Conservation (phyloP, 78 protist genomes). For the Isochrysis galbana region DNA sequence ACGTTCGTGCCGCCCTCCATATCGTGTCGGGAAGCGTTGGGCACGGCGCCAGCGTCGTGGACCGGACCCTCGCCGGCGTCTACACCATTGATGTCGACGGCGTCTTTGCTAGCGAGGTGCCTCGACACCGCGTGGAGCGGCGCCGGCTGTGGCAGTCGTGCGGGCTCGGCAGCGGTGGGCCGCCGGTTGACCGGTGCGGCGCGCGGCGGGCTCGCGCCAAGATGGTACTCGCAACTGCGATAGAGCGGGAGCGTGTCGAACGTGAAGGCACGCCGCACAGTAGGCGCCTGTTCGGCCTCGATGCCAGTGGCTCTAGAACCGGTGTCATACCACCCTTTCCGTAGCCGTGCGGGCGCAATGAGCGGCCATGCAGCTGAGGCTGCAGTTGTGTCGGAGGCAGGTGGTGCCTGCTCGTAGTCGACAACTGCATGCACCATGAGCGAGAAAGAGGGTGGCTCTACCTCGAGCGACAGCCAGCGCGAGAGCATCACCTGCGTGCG, state of each 20-base stretch:
- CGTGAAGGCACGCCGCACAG: neutral
- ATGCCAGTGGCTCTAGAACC: neutral
- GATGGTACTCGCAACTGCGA: too few relatives aligned
- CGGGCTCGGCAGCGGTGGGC: too few relatives aligned
- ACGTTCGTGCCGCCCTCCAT: too few relatives aligned
- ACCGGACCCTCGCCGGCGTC: too few relatives aligned
- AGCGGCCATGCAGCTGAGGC: neutral
- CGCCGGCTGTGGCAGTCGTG: too few relatives aligned
- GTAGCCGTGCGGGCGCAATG: neutral
- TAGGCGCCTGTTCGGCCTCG: neutral
- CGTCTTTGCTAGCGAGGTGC: too few relatives aligned
- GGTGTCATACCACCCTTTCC: neutral
- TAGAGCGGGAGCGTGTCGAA: neutral
- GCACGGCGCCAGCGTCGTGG: too few relatives aligned
- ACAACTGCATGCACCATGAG: neutral
- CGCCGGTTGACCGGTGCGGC: too few relatives aligned
- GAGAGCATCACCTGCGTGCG: neutral
- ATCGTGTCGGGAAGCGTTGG: too few relatives aligned
- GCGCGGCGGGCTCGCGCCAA: too few relatives aligned
- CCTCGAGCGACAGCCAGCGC: neutral
- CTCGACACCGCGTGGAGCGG: too few relatives aligned
- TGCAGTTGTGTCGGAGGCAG: neutral
- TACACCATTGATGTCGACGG: too few relatives aligned
- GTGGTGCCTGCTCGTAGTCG: neutral
- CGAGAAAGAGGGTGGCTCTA: neutral